Conservation (phyloP, 257 asterid species). For the Jasminum sambac region DNA sequence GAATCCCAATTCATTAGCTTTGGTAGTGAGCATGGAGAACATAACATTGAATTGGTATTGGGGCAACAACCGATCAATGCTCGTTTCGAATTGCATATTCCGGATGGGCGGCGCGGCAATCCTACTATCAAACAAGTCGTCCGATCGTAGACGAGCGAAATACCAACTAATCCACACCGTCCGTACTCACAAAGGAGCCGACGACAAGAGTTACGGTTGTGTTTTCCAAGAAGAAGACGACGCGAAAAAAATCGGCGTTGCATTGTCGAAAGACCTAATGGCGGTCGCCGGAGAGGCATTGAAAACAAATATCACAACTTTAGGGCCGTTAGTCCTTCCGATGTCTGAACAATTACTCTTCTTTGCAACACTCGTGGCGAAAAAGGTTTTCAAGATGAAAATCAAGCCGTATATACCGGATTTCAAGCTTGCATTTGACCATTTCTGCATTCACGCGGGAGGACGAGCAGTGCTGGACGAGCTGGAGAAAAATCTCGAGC, state of each 20-base stretch:
- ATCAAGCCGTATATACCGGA: slow-evolving; percentile 52
- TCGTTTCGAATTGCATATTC: slow-evolving; percentile 35
- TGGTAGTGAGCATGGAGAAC: slow-evolving; percentile 36
- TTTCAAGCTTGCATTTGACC: slow-evolving; percentile 54
- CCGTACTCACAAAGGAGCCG: slow-evolving; percentile 40
- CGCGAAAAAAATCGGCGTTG: slow-evolving; percentile 28
- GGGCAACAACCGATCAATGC: slow-evolving; percentile 37
- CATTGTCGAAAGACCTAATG: slow-evolving; percentile 54
- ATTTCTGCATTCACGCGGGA: slow-evolving; percentile 52
- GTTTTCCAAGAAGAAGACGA: slow-evolving; percentile 31
- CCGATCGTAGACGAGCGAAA: slow-evolving; percentile 29
- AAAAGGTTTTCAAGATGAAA: slow-evolving; percentile 42
- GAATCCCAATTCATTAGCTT: slow-evolving; percentile 28
- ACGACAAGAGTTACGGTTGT: slow-evolving; percentile 29
- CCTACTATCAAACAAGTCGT: slow-evolving; percentile 34
- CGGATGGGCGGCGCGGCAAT: slow-evolving; percentile 42
- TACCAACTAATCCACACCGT: slow-evolving; percentile 33
- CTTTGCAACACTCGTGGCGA: slow-evolving; percentile 32
- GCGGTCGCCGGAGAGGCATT: slow-evolving; percentile 52
- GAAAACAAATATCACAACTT: slow-evolving; percentile 43
- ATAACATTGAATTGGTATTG: slow-evolving; percentile 29
- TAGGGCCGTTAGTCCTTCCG: slow-evolving; percentile 41
- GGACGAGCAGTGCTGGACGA: slow-evolving; percentile 55
- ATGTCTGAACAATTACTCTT: slow-evolving; percentile 34
- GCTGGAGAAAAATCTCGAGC: slow-evolving; percentile 44